Evolutionary conservation across 768 basidiomycete genomes (phyloP), one percentile per base, ranked within the genome.

Genomic region (Termitomyces sp.): DNA sequence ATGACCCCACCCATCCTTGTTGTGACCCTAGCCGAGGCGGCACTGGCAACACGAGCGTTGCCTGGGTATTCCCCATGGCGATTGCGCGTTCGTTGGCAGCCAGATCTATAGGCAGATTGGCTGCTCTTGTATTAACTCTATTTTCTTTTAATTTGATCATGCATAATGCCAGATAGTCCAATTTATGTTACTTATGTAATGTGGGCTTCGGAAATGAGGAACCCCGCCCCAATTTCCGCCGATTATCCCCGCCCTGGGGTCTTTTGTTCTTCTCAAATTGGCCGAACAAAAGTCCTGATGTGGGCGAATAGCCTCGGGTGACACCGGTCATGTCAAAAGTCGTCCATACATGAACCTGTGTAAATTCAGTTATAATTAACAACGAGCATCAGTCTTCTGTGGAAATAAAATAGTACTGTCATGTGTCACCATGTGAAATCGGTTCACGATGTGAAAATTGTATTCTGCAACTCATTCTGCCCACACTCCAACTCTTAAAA

Each of bases 51-150:
- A 10, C 41, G 40, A 30, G 42, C 35, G 63, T 62, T 56, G 52
- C 59, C 63, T 64, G 45, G 60, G 52, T 43, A 58, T 45, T 59
- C 40, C 16, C 58, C 60, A 59, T 64, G 56, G 49, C 63, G 39
- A 56, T 60, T 61, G 57, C 42, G 49, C n/a, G 45, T 51, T 40
- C 19, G 58, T 62, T 62, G 61, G 45, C 49, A 59, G 34, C n/a
- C n/a, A n/a, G n/a, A n/a, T n/a, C n/a, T n/a, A n/a, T n/a, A n/a
- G 50, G 61, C 55, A 61, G 54, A 54, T 39, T 47, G 57, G 39
- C 55, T 56, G 27, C 47, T 52, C 47, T 39, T 43, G 51, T 57
- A 7, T 25, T 28, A 23, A 28, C 48, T 52, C 23, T 39, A 27
- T 37, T 47, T 39, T 57, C n/a, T n/a, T 30, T 44, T 59, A 55